A percentile compares a stretch with the other conserved stretches of the same genome.
Evolutionary conservation across 495 filamentous ascomycete genomes (phyloP).

Genomic region (Penicillium diatomitis): DNA sequence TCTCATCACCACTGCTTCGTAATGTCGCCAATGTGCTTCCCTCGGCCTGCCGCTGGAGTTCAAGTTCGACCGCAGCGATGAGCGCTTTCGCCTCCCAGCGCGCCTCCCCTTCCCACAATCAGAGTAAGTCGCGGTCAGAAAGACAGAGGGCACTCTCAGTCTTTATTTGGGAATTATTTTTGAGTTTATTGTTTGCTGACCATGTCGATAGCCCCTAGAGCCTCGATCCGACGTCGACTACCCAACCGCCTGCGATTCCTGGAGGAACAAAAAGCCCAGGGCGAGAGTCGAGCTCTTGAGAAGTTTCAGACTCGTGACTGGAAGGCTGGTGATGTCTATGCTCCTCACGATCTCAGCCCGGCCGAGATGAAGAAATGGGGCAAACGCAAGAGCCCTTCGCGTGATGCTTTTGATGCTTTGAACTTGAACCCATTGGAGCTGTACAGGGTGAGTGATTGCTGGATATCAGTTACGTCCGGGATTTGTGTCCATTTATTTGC

Average conservation of each 20-base stretch:
- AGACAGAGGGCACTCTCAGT: background rate
- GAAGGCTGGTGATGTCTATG: conserved; percentile 72
- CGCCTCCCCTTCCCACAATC: conserved; percentile 10
- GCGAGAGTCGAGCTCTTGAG: conserved; percentile 30
- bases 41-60: conserved; percentile 32
- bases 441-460: conserved; percentile 57
- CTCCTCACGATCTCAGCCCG: conserved; percentile 75
- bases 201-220: conserved; percentile 8
- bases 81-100: conserved; percentile 21
- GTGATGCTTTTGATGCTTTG: conserved; percentile 72
- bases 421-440: conserved; percentile 72
- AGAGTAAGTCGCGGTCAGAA: background rate
- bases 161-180: background rate
- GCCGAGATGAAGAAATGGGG: conserved; percentile 65
- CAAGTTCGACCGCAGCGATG: conserved; percentile 31
- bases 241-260: conserved; percentile 28
- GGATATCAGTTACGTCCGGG: no score
- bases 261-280: conserved; percentile 31
- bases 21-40: conserved; percentile 15
- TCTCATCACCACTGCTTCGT: conserved; percentile 26
- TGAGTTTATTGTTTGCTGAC: background rate
- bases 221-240: conserved; percentile 16
- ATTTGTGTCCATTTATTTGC: background rate
- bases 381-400: conserved; percentile 34
- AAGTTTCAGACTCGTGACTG: conserved; percentile 46